Evolutionary conservation across 2,329 filamentous ascomycete species (phyloP), one percentile per base, ranked within the genome.

Genomic region (Penicillium palitans): DNA sequence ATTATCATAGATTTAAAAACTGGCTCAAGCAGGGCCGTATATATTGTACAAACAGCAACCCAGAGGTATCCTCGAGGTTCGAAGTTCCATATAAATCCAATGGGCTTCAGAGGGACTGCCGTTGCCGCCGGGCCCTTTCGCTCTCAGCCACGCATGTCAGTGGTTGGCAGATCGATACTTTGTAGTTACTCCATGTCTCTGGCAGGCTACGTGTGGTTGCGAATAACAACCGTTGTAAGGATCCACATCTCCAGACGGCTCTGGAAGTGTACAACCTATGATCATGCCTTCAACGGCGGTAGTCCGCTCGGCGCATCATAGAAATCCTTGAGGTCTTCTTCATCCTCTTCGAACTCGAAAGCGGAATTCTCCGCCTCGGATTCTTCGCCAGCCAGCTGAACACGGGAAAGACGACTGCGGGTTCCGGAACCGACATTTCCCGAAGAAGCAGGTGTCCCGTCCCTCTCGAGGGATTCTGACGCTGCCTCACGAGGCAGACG

Each of bases 401-500:
- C 57, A 54, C 50, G 60, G 13, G 68, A 70, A n/a, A 65, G 58
- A 49, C 69, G 64, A 52, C 57, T 68, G 21, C 70, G 64, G 6
- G 59, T 58, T 42, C 61, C 57, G 39, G 59, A 42, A 48, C 46
- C 39, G 15, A 47, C 7, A 53, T 53, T 53, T 10, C 37, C 47
- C 6, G 40, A 44, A 27, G 59, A 63, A 24, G 63, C 64, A 9
- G 70, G 68, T 13, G 68, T 71, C 3, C 61, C 66, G 31, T 70
- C 70, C 6, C 51, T 55, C 31, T 75, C 72, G 10, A 62, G 66
- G 35, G 59, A 72, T 57, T 72, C 69, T n/a, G 60, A 63, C 0
- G 66, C 59, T 6, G 69, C 66, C 50, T 80, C 78, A 6, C 70
- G 70, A 3, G 85, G 85, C 49, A 87, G 70, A 49, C 82, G 79